Conservation (phyloP, 2,329 filamentous ascomycete genomes). For the Nemania abortiva region DNA sequence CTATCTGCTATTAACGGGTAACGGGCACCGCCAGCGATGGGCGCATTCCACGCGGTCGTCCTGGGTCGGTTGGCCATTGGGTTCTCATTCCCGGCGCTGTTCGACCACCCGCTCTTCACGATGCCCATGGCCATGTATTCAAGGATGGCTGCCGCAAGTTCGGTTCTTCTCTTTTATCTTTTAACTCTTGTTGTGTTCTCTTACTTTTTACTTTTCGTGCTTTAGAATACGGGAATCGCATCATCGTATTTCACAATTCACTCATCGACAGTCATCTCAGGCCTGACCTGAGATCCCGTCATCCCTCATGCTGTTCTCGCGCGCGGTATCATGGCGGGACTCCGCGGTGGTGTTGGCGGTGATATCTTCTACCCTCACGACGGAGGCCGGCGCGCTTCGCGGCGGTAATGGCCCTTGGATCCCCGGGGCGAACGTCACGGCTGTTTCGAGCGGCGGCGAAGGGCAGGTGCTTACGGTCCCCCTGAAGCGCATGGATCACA, state of each 20-base stretch:
- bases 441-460: slow-evolving; percentile 32
- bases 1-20: slow-evolving; percentile 9
- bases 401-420: slow-evolving; percentile 24
- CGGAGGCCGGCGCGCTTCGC: slow-evolving; percentile 23
- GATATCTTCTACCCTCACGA: slow-evolving; percentile 12
- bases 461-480: slow-evolving; percentile 46
- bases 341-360: slow-evolving; percentile 16
- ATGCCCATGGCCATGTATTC: slow-evolving; percentile 8
- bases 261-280: neutral
- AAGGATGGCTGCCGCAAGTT: neutral
- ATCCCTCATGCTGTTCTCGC: slow-evolving; percentile 7
- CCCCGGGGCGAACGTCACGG: slow-evolving; percentile 18
- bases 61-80: slow-evolving; percentile 34
- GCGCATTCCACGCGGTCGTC: slow-evolving; percentile 41
- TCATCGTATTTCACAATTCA: neutral
- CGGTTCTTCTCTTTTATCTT: slow-evolving; percentile 8
- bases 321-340: slow-evolving; percentile 13
- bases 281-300: neutral
- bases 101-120: too few relatives aligned
- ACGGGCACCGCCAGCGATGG: slow-evolving; percentile 15
- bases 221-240: neutral
- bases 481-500: slow-evolving; percentile 46
- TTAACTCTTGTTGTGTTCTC: neutral
- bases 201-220: neutral
- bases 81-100: slow-evolving; percentile 43